These are phyloP conservation scores for Adansonia grandidieri DNA, from an alignment of 441 rosid genomes.

Conservation along the genomic window DNA sequence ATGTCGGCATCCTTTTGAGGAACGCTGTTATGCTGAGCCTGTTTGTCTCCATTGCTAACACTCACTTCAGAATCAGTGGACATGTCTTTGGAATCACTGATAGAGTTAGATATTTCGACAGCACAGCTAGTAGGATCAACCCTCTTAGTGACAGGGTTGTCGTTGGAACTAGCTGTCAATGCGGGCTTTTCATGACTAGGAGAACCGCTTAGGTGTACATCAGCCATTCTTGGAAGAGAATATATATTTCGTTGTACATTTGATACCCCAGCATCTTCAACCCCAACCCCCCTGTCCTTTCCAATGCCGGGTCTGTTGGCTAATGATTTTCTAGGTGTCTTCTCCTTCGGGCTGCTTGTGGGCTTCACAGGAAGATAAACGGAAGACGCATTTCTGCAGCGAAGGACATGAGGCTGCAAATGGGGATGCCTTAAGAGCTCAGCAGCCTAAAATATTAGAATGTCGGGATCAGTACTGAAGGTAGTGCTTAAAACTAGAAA, in stretches of 20 bases:
- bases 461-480: conserved; percentile 29
- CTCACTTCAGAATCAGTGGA: conserved; percentile 55
- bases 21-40: conserved; percentile 31
- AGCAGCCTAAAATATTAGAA: conserved; percentile 62
- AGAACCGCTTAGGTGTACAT: conserved; percentile 44
- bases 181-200: conserved; percentile 40
- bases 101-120: conserved; percentile 47
- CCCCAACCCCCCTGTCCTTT: conserved; percentile 40
- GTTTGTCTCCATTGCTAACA: conserved; percentile 52
- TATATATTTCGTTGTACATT: conserved; percentile 45
- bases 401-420: conserved; percentile 77
- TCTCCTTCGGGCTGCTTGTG: conserved; percentile 62
- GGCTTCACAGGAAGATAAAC: conserved; percentile 78
- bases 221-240: conserved; percentile 41
- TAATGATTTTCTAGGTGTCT: conserved; percentile 58
- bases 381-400: conserved; percentile 66
- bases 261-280: conserved; percentile 38
- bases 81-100: conserved; percentile 56
- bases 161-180: conserved; percentile 61
- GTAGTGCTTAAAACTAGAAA: conserved; percentile 21
- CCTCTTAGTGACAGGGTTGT: conserved; percentile 66
- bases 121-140: conserved; percentile 65
- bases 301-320: conserved; percentile 46
- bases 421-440: conserved; percentile 83
- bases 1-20: conserved; percentile 42